These are phyloP conservation scores for Cyanodermella asteris DNA, from an alignment of 2,329 filamentous ascomycete species.

Conservation along the genomic window DNA sequence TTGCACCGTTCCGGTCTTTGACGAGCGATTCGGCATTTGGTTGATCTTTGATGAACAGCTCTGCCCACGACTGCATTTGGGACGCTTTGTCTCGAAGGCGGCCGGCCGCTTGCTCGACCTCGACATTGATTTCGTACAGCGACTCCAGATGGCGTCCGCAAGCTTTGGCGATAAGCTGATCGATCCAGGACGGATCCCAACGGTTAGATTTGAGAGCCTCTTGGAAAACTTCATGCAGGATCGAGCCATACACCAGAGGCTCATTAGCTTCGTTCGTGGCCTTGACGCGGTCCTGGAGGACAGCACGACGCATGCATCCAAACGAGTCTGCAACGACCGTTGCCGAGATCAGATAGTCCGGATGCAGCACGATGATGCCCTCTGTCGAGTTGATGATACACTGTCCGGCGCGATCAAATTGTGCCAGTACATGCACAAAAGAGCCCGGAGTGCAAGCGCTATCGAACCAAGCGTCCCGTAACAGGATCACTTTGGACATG, in stretches of 20 bases:
- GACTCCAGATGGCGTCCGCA: constrained; percentile 68
- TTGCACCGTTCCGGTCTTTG: constrained; percentile 56
- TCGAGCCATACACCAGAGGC: constrained; percentile 73
- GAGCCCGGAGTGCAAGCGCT: constrained; percentile 53
- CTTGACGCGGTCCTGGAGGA: constrained; percentile 87
- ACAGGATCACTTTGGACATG: constrained; percentile 42
- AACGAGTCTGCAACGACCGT: constrained; percentile 96
- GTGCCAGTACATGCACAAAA: constrained; percentile 70
- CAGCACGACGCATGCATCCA: constrained; percentile 69
- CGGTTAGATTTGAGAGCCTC: constrained; percentile 62
- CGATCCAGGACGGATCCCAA: constrained; percentile 56
- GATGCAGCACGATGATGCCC: constrained; percentile 77
- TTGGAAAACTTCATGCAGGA: constrained; percentile 91
- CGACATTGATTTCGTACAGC: constrained; percentile 67
- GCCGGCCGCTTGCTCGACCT: constrained; percentile 48
- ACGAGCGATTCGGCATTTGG: constrained; percentile 51
- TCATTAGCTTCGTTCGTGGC: constrained; percentile 61
- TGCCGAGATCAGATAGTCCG: constrained; percentile 83
- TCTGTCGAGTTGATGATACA: constrained; percentile 65
- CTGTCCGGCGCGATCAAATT: constrained; percentile 45
- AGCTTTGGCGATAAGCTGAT: constrained; percentile 41
- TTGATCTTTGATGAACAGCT: constrained; percentile 49
- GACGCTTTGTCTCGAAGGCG: constrained; percentile 67
- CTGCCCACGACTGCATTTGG: constrained; percentile 65
- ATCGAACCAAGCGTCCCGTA: constrained; percentile 73